Evolutionary conservation across 108 stramenopile genomes (phyloP).

Genomic region (Pseudonitzschia multiseries): DNA sequence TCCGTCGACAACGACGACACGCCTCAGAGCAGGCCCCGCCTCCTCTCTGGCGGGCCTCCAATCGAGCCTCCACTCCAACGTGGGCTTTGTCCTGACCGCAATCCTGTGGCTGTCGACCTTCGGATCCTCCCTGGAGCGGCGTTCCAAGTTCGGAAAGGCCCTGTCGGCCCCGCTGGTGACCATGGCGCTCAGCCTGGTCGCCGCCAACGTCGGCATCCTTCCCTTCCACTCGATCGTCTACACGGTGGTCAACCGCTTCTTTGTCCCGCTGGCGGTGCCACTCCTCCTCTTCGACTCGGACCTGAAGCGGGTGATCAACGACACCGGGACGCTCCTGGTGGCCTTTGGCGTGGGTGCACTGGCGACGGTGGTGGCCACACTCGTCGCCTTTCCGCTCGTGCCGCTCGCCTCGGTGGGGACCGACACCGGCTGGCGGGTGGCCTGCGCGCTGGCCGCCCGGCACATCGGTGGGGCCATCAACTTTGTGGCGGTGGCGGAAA

Average conservation of each 20-base stretch:
- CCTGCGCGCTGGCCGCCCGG: slow-evolving; percentile 81
- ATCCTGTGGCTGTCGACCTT: slow-evolving; percentile 59
- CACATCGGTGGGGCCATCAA: slow-evolving; percentile 97
- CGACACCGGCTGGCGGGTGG: slow-evolving; percentile 78
- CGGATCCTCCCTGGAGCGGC: slow-evolving; percentile 68
- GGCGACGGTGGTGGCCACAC: slow-evolving; percentile 78
- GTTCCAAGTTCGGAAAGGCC: slow-evolving; percentile 75
- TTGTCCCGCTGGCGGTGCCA: slow-evolving; percentile 90
- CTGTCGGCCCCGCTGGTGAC: slow-evolving; percentile 80
- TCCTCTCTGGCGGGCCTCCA: neutral
- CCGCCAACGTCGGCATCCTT: slow-evolving; percentile 70
- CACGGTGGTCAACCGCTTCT: slow-evolving; percentile 47
- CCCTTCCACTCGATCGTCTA: slow-evolving; percentile 72
- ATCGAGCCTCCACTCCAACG: slow-evolving; percentile 46
- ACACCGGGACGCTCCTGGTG: slow-evolving; percentile 74
- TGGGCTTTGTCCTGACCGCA: slow-evolving; percentile 57
- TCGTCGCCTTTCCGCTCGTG: slow-evolving; percentile 67
- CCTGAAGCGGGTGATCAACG: slow-evolving; percentile 66
- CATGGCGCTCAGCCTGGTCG: slow-evolving; percentile 62
- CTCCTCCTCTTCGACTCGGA: slow-evolving; percentile 87
- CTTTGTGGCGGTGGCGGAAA: slow-evolving; percentile 89
- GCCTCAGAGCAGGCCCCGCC: neutral
- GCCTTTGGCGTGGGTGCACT: slow-evolving; percentile 83
- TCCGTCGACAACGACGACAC: neutral
- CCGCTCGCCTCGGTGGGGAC: slow-evolving; percentile 60